Base-by-base conservation (phyloP, 1,139 yeast genomes). In the Diutina ranongensis region DNA sequence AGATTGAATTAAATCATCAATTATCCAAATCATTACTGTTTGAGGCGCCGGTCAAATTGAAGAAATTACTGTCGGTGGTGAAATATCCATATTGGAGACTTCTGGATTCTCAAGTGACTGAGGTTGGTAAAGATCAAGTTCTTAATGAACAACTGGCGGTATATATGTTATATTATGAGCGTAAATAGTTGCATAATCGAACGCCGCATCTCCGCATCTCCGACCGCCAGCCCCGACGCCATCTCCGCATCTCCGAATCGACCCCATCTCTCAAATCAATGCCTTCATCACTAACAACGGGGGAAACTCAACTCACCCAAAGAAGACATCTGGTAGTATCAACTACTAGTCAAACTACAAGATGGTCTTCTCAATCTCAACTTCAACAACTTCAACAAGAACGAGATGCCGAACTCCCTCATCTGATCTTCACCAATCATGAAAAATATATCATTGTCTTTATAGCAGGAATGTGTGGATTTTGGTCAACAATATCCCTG, bases 101-200 rank as follows among this genome's bases (percentile, higher is more conserved):
- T 4, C 34, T 28, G 35, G 44, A 40, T 32, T 16, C 35, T 20
- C 22, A 28, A 19, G 44, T 40, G 35, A 13, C 21, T 16, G 44
- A 40, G 18, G 35, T 31, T 15, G 18, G 16, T 18, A 28, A 20
- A 16, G 35, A 40, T 10, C 18, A 18, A 12, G 44, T 40, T 16
- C 35, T 40, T 7, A 3, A 18, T 9, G 44, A 40, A 18, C 20
- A 28, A 9, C n/a, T 12, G 15, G 16, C 44, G 15, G 44, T 31
- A 15, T 40, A 40, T 15, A 40, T 40, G 44, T 40, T 40, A 27
- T 40, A 28, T n/a, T 40, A 28, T 19, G 44, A 40, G 34, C 35
- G 31, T 18, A 25, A 20, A 7, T 38, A 25, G 15, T n/a, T n/a
- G n/a, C n/a, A n/a, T n/a, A n/a, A n/a, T n/a, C n/a, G n/a, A n/a